phyloP scores from a whole-genome alignment of 306 rosid species.

The Canavalia gladiata region DNA sequence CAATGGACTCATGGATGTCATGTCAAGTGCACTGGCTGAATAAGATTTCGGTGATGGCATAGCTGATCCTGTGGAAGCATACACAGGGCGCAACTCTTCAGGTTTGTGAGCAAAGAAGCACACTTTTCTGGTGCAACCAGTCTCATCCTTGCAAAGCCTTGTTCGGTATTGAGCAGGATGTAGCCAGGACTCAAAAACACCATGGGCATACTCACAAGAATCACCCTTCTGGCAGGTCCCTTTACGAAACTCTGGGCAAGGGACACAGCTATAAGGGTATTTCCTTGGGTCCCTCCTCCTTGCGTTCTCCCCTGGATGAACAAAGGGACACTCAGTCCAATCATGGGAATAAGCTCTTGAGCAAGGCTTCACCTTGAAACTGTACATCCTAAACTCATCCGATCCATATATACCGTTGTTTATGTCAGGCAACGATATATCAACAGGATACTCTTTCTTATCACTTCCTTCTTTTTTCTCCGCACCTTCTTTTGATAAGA shows the following conservation, averaged over 20 bases:
- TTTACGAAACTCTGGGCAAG: conserved; percentile 97
- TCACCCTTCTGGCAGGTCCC: conserved; percentile 92
- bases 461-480: conserved; percentile 82
- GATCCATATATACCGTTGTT: conserved; percentile 89
- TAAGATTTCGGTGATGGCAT: conserved; percentile 94
- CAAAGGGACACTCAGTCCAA: conserved; percentile 99
- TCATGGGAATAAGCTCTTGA: conserved; percentile 99
- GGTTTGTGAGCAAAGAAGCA: conserved; percentile 98
- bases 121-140: conserved; percentile 86
- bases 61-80: conserved; percentile 95
- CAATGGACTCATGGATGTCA: conserved; percentile 80
- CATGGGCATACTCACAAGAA: conserved; percentile 95
- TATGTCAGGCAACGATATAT: conserved; percentile 88
- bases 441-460: conserved; percentile 94
- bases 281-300: conserved; percentile 98
- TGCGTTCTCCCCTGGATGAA: conserved; percentile 99
- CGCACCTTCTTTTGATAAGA: conserved; percentile 54
- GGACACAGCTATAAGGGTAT: conserved; percentile 97
- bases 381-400: conserved; percentile 95
- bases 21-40: conserved; percentile 62
- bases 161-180: conserved; percentile 99
- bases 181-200: conserved; percentile 99
- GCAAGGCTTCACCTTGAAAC: conserved; percentile 99
- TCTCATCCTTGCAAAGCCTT: conserved; percentile 97
- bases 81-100: conserved; percentile 91